Base-by-base conservation (phyloP, 148 eudicot species). In the Rhododendron kiyosumense region DNA sequence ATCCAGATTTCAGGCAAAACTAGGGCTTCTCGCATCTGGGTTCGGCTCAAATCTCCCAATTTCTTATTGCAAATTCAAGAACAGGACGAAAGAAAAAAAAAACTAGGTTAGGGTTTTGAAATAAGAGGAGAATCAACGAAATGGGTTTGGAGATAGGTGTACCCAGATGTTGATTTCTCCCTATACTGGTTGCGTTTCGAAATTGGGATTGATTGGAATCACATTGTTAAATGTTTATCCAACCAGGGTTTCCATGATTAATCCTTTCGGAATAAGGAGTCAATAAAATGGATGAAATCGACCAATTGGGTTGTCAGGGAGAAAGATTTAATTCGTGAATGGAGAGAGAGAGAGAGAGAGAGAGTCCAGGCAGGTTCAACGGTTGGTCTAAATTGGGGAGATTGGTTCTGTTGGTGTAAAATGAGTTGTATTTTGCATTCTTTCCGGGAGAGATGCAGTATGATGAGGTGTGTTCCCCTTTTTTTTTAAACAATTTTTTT, bases 21-120 rank as follows among this genome's bases (percentile, higher is more conserved):
- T 12, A 61, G 54, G 59, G 28, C 28, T 69, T 79, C 69, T 75
- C 63, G 86, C 92, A 89, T 90, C 84, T 85, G 87, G 74, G 79
- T 84, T 67, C 51, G 59, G 77, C 28, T 32, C 77, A 32, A 76
- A 36, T 26, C 26, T 38, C 71, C 57, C 36, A 48, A 30, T 74
- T 41, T 34, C 73, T 65, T 76, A 22, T 65, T 34, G 45, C 11
- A 79, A 74, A 57, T 51, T 17, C 88, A 77, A 76, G 61, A 83
- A 74, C 59, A 38, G 18, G 36, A 69, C 5, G 1, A 52, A 59
- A 61, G 3, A 1, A 38, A 24, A 41, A 10, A 79, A 9, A 79
- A 79, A 24, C 81, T 87, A 79, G 86, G 86, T 81, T 79, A 41
- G 41, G 52, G 67, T 54, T 32, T 52, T 18, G 59, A 15, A 83